Evolutionary conservation across 1,284 basidiomycete genomes (phyloP).

Genomic region (Taiwanofungus camphoratus): DNA sequence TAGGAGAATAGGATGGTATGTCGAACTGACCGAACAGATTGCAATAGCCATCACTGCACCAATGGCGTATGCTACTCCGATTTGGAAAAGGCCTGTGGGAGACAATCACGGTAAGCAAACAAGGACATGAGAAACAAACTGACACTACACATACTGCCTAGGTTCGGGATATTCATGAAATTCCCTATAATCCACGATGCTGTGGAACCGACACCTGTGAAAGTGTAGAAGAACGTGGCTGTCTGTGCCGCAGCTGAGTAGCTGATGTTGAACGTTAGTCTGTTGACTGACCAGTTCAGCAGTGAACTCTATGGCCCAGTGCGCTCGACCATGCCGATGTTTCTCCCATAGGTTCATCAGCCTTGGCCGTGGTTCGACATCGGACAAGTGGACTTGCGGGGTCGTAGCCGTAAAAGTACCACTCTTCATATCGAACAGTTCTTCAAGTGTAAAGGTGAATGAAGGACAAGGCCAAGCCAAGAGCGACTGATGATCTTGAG

Average conservation of each 20-base stretch:
- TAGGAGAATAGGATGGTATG: constrained; percentile 29
- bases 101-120: not conserved
- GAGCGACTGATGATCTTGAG: no score
- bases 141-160: constrained; percentile 44
- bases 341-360: not conserved
- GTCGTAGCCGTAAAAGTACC: not conserved
- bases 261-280: no score
- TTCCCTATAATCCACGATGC: constrained; percentile 50
- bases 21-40: constrained; percentile 15
- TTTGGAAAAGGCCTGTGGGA: constrained; percentile 46
- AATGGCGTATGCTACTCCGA: constrained; percentile 58
- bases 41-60: constrained; percentile 58
- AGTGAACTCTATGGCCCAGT: not conserved
- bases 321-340: not conserved
- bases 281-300: not conserved
- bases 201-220: constrained; percentile 55
- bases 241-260: constrained; percentile 14
- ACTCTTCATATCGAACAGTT: not conserved
- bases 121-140: not conserved
- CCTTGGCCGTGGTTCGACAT: not conserved
- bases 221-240: constrained; percentile 49
- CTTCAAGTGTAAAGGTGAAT: no score
- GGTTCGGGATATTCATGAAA: constrained; percentile 32
- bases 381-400: not conserved
- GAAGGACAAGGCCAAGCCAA: no score